phyloP scores from a whole-genome alignment of 192 early-diverging fungal genomes.

The Paraglomus brasilianum region DNA sequence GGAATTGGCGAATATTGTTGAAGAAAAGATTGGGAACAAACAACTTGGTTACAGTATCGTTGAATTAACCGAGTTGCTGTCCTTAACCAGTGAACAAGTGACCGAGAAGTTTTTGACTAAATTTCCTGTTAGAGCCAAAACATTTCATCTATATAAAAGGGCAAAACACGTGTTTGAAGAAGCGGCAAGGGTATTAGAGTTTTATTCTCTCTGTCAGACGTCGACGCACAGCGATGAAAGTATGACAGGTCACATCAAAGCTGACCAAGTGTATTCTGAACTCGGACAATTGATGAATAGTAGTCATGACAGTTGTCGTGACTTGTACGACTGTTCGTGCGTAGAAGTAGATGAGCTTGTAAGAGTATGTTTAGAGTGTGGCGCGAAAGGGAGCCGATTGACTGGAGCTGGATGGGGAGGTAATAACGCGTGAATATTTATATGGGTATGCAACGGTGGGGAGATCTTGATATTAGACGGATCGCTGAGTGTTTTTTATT shows the following conservation, averaged over 20 bases:
- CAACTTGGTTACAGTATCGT: slow-evolving; percentile 29
- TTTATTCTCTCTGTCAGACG: slow-evolving; percentile 58
- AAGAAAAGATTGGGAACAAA: slow-evolving; percentile 35
- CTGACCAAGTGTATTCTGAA: slow-evolving; percentile 38
- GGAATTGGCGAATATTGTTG: slow-evolving; percentile 42
- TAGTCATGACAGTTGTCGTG: slow-evolving; percentile 80
- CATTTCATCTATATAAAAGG: slow-evolving; percentile 73
- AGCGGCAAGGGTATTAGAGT: slow-evolving; percentile 74
- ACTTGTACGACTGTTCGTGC: slow-evolving; percentile 81
- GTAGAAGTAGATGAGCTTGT: slow-evolving; percentile 82
- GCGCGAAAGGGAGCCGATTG: slow-evolving; percentile 79
- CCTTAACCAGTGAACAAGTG: slow-evolving; percentile 40
- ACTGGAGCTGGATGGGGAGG: slow-evolving; percentile 95
- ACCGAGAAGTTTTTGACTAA: slow-evolving; percentile 43
- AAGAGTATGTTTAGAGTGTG: slow-evolving; percentile 56
- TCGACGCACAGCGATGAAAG: slow-evolving; percentile 30
- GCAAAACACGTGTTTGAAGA: slow-evolving; percentile 85
- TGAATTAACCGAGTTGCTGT: slow-evolving; percentile 37
- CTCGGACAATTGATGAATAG: slow-evolving; percentile 89
- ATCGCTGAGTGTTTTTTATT: slow-evolving; percentile 9
- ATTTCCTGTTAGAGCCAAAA: slow-evolving; percentile 61
- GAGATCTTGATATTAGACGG: neutral
- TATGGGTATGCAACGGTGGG: neutral
- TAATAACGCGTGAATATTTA: slow-evolving; percentile 34
- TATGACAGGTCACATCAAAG: slow-evolving; percentile 27